Base-by-base conservation (phyloP, 345 rosid species). In the Hibiscus mutabilis region DNA sequence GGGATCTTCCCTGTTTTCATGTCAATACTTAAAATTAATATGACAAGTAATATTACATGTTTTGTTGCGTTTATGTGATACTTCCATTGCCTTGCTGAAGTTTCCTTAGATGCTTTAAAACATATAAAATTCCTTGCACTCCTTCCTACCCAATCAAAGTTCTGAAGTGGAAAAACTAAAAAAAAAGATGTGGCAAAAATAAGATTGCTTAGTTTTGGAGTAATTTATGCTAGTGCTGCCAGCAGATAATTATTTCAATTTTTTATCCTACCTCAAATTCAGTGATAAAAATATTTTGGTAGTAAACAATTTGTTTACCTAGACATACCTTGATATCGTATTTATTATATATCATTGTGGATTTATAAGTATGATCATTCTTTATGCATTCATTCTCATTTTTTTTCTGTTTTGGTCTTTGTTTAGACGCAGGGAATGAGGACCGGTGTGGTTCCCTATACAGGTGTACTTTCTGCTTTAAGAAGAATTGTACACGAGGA, bases 401-500 rank as follows among this genome's bases (percentile, higher is more conserved):
- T 2, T 72, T 59, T 55, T 72, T 16, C 66, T 53, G 25, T 75
- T 69, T 75, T 70, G 65, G 19, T 80, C n/a, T 69, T 66, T 59
- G 51, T 70, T 55, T 27, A 86, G 90, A 81, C 88, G 15, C 97
- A 91, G 72, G 95, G 90, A 78, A 87, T 89, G 84, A 84, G 91
- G 76, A 68, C 86, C 2, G 85, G 70, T 60, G 90, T 95, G 75
- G 87, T 95, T 75, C 98, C 99, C 18, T 95, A 95, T 71, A 87
- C 84, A 75, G 82, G 94, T 24, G 77, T 89, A 52, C 66, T 82
- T 77, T 88, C 98, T 63, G 97, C 98, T 73, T 82, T 95, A 67
- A 83, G 76, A 69, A 89, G 97, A 81, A 95, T 95, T 69, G 71
- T 83, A 11, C 81, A 68, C 37, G 98, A 95, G 81, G 99, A 95